Percentiles rank a stretch among this genome's conserved stretches.
Evolutionary conservation across 2,329 filamentous ascomycete genomes (phyloP).

Genomic region (Trichophyton verrucosum): DNA sequence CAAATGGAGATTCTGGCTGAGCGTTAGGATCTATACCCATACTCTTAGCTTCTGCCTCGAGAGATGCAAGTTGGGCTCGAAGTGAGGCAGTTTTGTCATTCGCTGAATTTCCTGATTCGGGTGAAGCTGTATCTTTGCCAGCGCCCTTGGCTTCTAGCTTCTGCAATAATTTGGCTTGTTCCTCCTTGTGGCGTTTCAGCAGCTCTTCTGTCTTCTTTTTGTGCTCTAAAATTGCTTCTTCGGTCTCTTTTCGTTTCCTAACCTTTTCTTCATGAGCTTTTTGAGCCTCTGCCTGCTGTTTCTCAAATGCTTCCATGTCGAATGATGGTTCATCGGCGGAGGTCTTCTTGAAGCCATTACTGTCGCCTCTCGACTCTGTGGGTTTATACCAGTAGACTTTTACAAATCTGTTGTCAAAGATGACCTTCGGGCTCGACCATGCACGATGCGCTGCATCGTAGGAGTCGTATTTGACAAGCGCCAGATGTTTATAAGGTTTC

Average conservation of each 20-base stretch:
- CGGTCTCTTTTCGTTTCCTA: constrained; percentile 40
- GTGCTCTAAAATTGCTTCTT: constrained; percentile 40
- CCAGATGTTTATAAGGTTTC: constrained; percentile 42
- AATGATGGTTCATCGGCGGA: constrained; percentile 32
- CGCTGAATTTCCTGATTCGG: constrained; percentile 11
- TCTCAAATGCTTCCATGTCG: constrained; percentile 42
- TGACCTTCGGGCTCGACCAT: constrained; percentile 48
- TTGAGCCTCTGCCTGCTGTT: constrained; percentile 46
- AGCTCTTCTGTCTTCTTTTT: constrained; percentile 40
- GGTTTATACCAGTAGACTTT: constrained; percentile 52
- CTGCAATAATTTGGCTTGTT: constrained; percentile 39
- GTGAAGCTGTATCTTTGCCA: constrained; percentile 20
- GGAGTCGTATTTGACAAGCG: constrained; percentile 43
- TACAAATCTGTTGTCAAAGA: constrained; percentile 53
- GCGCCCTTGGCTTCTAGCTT: constrained; percentile 35
- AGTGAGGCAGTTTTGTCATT: constrained; percentile 41
- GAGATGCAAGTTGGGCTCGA: constrained; percentile 41
- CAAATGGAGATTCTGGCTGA: constrained; percentile 19
- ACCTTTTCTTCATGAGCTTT: constrained; percentile 43
- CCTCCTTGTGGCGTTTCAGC: constrained; percentile 43
- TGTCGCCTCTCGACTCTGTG: constrained; percentile 21
- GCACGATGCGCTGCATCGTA: constrained; percentile 42
- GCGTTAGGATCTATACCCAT: constrained; percentile 39
- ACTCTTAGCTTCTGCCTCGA: constrained; percentile 44
- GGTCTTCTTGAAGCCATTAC: constrained; percentile 18